Base-by-base conservation (phyloP, 352 stramenopile species). In the Pythium pyrilobum region DNA sequence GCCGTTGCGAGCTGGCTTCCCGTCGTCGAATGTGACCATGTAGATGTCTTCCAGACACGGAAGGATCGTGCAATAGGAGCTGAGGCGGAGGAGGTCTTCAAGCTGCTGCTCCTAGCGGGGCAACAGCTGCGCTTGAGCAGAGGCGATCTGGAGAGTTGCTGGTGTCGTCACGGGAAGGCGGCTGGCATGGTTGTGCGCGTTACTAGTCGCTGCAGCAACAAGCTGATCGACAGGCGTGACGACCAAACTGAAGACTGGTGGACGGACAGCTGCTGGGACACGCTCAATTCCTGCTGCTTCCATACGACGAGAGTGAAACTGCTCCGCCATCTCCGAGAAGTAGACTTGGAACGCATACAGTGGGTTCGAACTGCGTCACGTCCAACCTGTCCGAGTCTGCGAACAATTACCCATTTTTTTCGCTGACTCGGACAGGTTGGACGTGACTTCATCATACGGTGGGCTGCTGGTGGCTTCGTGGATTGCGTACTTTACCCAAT, bases 401-500 rank as follows among this genome's bases (percentile, higher is more conserved):
- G n/a, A n/a, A n/a, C n/a, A n/a, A n/a, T n/a, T n/a, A n/a, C n/a
- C n/a, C n/a, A n/a, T n/a, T n/a, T 53, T 55, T 20, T 52, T 53
- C 7, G 21, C 46, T 48, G 40, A 46, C 20, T 57, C 47, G 0
- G 38, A 45, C 36, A 58, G 37, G 20, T 57, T 57, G 5, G 34
- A 63, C 2, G 46, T 58, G 18, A 64, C 31, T 24, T 59, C 56
- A 15, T 49, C 49, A 24, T 59, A 58, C 7, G 47, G 49, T 9
- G 48, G 29, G 1, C 21, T 40, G 42, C 16, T 52, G 28, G 9
- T 16, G 0, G 4, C 4, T 24, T 36, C 38, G 18, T 46, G 24
- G 4, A 54, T 51, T 4, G 34, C 33, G 24, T 58, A 64, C 18
- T 51, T 57, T 0, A 64, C 49, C 56, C 56, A 59, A 15, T 58